Conservation (phyloP, 2,329 filamentous ascomycete genomes). For the Clonostachys chloroleuca region DNA sequence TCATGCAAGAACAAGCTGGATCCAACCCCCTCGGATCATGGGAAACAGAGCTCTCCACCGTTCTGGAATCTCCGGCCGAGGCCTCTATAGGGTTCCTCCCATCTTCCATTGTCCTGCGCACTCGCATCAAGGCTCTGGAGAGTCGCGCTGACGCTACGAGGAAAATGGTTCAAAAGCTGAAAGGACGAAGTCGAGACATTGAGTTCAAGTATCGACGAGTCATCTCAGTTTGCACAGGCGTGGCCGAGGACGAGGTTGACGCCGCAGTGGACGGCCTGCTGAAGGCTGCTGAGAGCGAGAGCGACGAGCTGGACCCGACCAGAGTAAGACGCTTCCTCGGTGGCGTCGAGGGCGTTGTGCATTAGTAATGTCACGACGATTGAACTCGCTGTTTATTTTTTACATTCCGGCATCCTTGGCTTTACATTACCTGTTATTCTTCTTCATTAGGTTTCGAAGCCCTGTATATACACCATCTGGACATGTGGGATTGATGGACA, state of each 20-base stretch:
- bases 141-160: constrained; percentile 63
- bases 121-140: constrained; percentile 66
- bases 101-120: constrained; percentile 55
- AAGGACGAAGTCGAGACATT: constrained; percentile 75
- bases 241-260: constrained; percentile 76
- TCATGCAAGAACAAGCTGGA: constrained; percentile 30
- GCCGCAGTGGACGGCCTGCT: constrained; percentile 73
- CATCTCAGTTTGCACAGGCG: constrained; percentile 80
- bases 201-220: constrained; percentile 87
- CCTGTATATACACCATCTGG: too few species aligned
- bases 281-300: constrained; percentile 86
- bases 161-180: constrained; percentile 65
- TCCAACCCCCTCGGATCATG: constrained; percentile 35
- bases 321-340: constrained; percentile 75
- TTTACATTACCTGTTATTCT: too few species aligned
- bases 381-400: too few species aligned
- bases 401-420: too few species aligned
- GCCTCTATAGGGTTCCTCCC: constrained; percentile 42
- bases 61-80: constrained; percentile 38
- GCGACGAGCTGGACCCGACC: constrained; percentile 68
- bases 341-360: constrained; percentile 64
- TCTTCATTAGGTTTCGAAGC: too few species aligned
- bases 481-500: too few species aligned
- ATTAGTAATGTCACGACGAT: constrained; percentile 17
- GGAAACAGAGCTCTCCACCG: constrained; percentile 48